Conservation (phyloP, 2,329 filamentous ascomycete species). For the Epichloe elymi region DNA sequence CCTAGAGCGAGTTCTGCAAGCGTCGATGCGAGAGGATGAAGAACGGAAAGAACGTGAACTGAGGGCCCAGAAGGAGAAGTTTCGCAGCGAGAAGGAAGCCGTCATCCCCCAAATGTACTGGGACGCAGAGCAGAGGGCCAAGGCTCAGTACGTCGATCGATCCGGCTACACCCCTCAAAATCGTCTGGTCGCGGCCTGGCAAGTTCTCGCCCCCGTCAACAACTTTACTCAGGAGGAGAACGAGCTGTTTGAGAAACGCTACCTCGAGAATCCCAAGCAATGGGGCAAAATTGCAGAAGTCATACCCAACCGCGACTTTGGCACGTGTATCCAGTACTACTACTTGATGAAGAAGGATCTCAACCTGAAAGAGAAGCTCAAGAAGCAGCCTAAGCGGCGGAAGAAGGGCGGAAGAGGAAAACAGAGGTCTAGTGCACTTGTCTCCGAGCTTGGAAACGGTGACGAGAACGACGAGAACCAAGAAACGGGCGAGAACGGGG, state of each 20-base stretch:
- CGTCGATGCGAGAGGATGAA: constrained; percentile 58
- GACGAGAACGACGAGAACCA: constrained; percentile 42
- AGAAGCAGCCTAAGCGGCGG: constrained; percentile 46
- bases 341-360: constrained; percentile 66
- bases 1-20: constrained; percentile 56
- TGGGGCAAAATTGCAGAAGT: constrained; percentile 66
- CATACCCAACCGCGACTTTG: constrained; percentile 56
- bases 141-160: constrained; percentile 48
- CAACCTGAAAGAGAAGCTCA: constrained; percentile 65
- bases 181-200: constrained; percentile 55
- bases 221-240: constrained; percentile 64
- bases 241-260: constrained; percentile 58
- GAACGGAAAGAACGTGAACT: constrained; percentile 56
- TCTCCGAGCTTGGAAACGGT: constrained; percentile 50
- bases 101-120: constrained; percentile 58
- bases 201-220: constrained; percentile 58
- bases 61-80: constrained; percentile 52
- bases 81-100: constrained; percentile 66
- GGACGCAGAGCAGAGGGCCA: constrained; percentile 44
- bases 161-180: constrained; percentile 53
- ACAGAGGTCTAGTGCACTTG: constrained; percentile 48
- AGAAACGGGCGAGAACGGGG: constrained; percentile 45
- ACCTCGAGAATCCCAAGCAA: constrained; percentile 66
- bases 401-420: constrained; percentile 44
- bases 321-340: constrained; percentile 75